Evolutionary conservation across 1,284 basidiomycete species (phyloP), one percentile per base, ranked within the genome.

Genomic region (Malassezia yamatoensis): DNA sequence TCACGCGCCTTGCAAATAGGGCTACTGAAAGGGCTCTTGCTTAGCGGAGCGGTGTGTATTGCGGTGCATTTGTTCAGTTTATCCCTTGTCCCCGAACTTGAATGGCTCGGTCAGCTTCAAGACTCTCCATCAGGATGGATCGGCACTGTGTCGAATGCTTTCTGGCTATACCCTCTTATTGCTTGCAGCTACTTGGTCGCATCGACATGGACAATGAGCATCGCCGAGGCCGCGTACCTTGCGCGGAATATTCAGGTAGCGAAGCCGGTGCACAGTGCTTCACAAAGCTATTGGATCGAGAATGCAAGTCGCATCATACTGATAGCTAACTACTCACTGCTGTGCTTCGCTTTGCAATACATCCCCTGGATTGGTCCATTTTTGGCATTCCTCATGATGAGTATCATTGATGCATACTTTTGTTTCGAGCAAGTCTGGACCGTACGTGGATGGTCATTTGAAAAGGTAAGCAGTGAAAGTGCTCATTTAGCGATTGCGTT

Each of bases 401-500:
- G 56, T 42, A 54, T 73, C 21, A 62, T 73, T 37, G 72, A 74
- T 45, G 70, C 66, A 29, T 74, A 66, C 56, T 74, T 73, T 64
- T 73, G 71, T 61, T 74, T 72, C 43, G 72, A 74, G 51, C 69
- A 67, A 36, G 64, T 64, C 2, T 71, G 71, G 70, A 60, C 62
- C 42, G 67, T 66, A 9, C 61, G 68, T 32, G 72, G 72, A 13
- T 67, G 65, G 65, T 33, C 53, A 20, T 18, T 67, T 10, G 64
- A 67, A 38, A 56, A 56, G 35, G 50, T 49, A 32, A 15, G 41
- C 33, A 8, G 49, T 16, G 53, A 60, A 54, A 29, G 53, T 55
- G 16, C 54, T 65, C n/a, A 60, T 59, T 15, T 54, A 60, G 13
- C 54, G 72, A n/a, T 62, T 71, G 61, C 61, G 70, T n/a, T 73